Conservation (phyloP, 495 filamentous ascomycete species). For the Cryomyces antarcticus region DNA sequence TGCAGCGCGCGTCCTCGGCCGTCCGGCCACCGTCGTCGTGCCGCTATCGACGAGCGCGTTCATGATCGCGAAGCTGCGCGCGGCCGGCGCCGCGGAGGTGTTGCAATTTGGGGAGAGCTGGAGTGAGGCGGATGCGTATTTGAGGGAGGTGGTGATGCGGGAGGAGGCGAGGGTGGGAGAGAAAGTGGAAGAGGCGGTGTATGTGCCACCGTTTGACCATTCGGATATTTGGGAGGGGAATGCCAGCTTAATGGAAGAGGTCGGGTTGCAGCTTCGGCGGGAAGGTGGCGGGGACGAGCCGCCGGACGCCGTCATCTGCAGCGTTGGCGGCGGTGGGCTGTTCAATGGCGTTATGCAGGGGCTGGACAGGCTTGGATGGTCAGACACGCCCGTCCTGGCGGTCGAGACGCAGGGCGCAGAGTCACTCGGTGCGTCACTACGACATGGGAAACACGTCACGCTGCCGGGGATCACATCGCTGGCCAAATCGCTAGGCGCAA, state of each 20-base stretch:
- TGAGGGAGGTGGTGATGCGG: constrained; percentile 40
- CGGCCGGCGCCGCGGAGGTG: constrained; percentile 47
- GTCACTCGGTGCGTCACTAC: constrained; percentile 39
- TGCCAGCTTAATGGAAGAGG: constrained; percentile 52
- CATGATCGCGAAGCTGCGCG: constrained; percentile 56
- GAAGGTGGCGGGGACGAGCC: constrained; percentile 11
- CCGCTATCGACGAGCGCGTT: constrained; percentile 41
- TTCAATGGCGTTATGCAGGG: constrained; percentile 63
- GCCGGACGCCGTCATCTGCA: constrained; percentile 57
- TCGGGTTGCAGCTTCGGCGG: constrained; percentile 33
- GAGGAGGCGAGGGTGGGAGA: constrained; percentile 10
- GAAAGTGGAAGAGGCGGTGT: constrained; percentile 39
- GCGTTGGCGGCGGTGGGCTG: constrained; percentile 76
- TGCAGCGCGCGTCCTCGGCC: constrained; percentile 46
- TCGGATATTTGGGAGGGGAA: constrained; percentile 67
- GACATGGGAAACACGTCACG: constrained; percentile 38
- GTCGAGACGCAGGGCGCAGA: constrained; percentile 72
- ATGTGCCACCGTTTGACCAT: constrained; percentile 85
- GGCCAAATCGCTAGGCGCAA: constrained; percentile 60
- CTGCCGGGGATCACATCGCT: constrained; percentile 60
- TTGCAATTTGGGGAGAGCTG: constrained; percentile 52
- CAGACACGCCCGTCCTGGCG: constrained; percentile 42
- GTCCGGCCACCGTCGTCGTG: constrained; percentile 65
- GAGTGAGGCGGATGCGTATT: constrained; percentile 55
- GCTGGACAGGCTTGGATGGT: constrained; percentile 26